phyloP scores from a whole-genome alignment of 2,329 filamentous ascomycete genomes.

The Aureobasidium musti region DNA sequence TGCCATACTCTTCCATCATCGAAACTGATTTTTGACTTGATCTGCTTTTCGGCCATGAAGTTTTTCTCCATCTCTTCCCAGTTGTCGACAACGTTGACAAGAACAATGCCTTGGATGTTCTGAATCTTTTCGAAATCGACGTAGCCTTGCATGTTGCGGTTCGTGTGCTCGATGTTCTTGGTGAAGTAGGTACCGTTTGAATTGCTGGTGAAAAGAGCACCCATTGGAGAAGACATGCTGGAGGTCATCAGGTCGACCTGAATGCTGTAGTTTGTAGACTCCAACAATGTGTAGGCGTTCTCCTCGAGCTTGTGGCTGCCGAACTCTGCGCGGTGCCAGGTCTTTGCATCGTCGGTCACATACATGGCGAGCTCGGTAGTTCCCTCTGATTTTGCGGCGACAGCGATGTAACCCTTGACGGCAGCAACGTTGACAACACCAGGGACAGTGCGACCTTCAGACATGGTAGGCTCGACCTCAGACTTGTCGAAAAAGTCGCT shows the following conservation, averaged over 20 bases:
- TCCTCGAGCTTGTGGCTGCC: conserved; percentile 81
- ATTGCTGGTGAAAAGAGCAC: conserved; percentile 90
- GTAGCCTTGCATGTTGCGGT: conserved; percentile 71
- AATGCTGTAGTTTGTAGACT: conserved; percentile 97
- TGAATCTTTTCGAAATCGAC: conserved; percentile 96
- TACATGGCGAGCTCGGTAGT: conserved; percentile 92
- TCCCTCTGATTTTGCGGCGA: conserved; percentile 73
- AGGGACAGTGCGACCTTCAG: conserved; percentile 69
- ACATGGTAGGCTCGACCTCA: conserved; percentile 72
- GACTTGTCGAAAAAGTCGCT: conserved; percentile 74
- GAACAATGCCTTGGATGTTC: conserved; percentile 85
- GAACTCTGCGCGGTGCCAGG: conserved; percentile 92
- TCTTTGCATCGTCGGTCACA: conserved; percentile 77
- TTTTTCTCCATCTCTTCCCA: conserved; percentile 69
- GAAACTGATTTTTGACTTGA: conserved; percentile 84
- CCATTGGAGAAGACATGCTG: conserved; percentile 68
- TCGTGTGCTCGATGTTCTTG: conserved; percentile 87
- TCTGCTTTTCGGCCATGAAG: conserved; percentile 59
- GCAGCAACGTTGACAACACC: conserved; percentile 80
- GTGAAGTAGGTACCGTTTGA: conserved; percentile 97
- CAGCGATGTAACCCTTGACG: conserved; percentile 84
- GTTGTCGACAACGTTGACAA: conserved; percentile 89
- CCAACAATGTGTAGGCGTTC: conserved; percentile 85
- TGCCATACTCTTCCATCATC: conserved; percentile 91
- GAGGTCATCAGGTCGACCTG: conserved; percentile 89